Base-by-base conservation (phyloP, 805 yeast genomes). In the Priceomyces castillae region DNA sequence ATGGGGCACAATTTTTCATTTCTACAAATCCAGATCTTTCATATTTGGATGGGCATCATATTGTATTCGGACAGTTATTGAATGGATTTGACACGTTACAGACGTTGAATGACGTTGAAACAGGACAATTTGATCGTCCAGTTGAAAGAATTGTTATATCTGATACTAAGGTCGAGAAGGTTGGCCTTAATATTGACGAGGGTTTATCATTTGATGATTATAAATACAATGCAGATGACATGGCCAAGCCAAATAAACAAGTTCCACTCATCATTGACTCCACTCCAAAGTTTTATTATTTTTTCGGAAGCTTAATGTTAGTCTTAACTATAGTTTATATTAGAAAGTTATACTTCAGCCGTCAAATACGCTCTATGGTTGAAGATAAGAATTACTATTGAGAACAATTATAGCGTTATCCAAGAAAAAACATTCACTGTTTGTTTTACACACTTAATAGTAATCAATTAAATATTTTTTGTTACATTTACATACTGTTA, bases 1-100 rank as follows among this genome's bases (percentile, higher is more conserved):
- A 59, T 41, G 61, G 61, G 4, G 54, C 60, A 2, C 64, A 59
- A 40, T 59, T 59, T 42, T 59, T 59, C 41, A 58, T 59, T 15
- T 57, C 62, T 10, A 57, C 62, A 1, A 54, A 41, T 9, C 37
- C 40, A 4, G 47, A 54, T 7, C 41, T 48, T 15, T 48, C 46
- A 2, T 51, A 51, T 53, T 45, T 59, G 35, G 56, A 59, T 35
- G 52, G 53, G 19, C 52, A 55, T 33, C 62, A 59, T 26, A 47
- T 59, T 16, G 51, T 60, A n/a, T 60, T 60, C 48, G 64, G 65
- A 2, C 59, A 59, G 39, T 57, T 60, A 2, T 38, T 46, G 5
- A 49, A 33, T 4, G 65, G 65, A 3, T 46, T 48, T 35, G 63
- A 58, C 17, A 46, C 46, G 17, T 56, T 59, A 6, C 39, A 46